Evolutionary conservation across 2,329 filamentous ascomycete species (phyloP).

Genomic region (Fusarium piperis): DNA sequence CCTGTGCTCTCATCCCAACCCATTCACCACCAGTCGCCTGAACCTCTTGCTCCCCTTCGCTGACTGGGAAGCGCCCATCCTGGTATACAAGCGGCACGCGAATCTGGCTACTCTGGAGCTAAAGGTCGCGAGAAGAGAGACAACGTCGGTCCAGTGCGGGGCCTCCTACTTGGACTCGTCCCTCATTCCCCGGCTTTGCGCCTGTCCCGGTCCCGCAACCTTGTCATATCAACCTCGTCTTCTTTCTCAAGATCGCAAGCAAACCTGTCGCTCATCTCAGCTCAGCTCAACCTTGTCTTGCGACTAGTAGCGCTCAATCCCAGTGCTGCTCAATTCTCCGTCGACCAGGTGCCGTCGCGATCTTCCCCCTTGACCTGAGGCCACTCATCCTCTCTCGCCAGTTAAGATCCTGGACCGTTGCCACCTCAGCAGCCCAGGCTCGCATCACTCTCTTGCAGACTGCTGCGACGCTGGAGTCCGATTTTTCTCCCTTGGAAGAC

Average conservation of each 20-base stretch:
- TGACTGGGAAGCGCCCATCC: constrained; percentile 38
- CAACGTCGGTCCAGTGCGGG: constrained; percentile 41
- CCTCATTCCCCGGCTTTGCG: constrained; percentile 33
- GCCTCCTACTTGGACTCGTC: constrained; percentile 30
- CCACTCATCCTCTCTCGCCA: not conserved
- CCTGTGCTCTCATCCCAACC: constrained; percentile 19
- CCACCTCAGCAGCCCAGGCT: constrained; percentile 11
- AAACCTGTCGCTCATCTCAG: constrained; percentile 16
- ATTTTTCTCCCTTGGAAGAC: constrained; percentile 9
- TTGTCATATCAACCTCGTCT: constrained; percentile 33
- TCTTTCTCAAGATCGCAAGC: constrained; percentile 30
- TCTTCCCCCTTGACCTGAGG: constrained; percentile 10
- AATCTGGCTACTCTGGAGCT: constrained; percentile 35
- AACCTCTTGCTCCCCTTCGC: constrained; percentile 31
- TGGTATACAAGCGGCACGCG: constrained; percentile 30
- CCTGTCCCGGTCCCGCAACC: constrained; percentile 37
- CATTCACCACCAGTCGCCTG: constrained; percentile 33
- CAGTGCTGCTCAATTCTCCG: constrained; percentile 4
- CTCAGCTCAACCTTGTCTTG: constrained; percentile 6
- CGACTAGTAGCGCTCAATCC: constrained; percentile 3
- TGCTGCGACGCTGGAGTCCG: constrained; percentile 7
- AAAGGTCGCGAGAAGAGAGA: constrained; percentile 42
- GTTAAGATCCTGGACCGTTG: constrained; percentile 8
- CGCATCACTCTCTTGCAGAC: constrained; percentile 11
- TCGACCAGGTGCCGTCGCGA: not conserved